Conservation (phyloP, 768 basidiomycete species). For the Holtermanniella nyarrowii region DNA sequence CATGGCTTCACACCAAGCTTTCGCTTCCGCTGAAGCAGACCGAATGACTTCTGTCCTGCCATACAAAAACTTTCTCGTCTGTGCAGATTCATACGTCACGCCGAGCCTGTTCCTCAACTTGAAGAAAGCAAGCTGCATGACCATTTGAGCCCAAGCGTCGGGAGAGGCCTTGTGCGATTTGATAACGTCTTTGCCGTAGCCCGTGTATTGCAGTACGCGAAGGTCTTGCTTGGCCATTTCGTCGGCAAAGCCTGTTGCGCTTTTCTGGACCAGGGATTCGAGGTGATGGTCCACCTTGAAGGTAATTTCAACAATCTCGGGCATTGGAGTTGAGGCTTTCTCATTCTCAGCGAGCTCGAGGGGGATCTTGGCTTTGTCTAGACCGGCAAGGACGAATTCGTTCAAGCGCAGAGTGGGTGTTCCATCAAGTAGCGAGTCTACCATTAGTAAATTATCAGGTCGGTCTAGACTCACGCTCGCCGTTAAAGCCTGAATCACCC, state of each 20-base stretch:
- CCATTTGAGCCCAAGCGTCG: conserved; percentile 89
- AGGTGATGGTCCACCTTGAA: conserved; percentile 58
- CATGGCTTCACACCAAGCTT: conserved; percentile 86
- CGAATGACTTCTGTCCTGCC: conserved; percentile 95
- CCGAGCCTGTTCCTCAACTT: conserved; percentile 62
- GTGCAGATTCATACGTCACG: conserved; percentile 89
- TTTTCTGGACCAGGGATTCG: conserved; percentile 48
- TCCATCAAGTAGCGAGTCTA: conserved; percentile 53
- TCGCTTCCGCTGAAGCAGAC: conserved; percentile 67
- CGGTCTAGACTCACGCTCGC: conserved; percentile 64
- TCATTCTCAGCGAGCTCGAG: conserved; percentile 50
- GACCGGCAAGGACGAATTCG: conserved; percentile 74
- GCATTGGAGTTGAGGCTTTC: conserved; percentile 43
- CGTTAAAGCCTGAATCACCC: conserved; percentile 92
- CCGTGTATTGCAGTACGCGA: conserved; percentile 70
- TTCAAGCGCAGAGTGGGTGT: conserved; percentile 91
- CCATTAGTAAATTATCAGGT: background rate
- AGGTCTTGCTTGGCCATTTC: conserved; percentile 72
- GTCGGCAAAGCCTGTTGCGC: conserved; percentile 61
- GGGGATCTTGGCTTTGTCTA: conserved; percentile 63
- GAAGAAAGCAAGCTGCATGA: conserved; percentile 91
- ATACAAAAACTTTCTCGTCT: conserved; percentile 80
- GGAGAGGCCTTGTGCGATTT: conserved; percentile 80
- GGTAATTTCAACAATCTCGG: conserved; percentile 54
- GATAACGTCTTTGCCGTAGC: conserved; percentile 77